Conservation (phyloP, 169 alveolate species). For the Plasmodium vinckei region DNA sequence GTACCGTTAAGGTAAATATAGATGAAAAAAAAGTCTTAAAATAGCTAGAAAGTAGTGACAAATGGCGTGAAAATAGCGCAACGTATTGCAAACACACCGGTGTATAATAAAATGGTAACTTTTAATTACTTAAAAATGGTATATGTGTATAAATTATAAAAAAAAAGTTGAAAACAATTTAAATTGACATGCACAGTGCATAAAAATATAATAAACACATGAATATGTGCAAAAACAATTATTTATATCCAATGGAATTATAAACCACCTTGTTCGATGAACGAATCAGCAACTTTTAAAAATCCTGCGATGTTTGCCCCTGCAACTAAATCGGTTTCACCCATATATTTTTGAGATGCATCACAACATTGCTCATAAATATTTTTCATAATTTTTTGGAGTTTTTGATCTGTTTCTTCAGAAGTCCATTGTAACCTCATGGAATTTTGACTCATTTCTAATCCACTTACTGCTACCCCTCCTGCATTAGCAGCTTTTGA, state of each 20-base stretch:
- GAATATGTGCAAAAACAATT: too few relatives aligned
- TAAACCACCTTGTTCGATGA: slow-evolving; percentile 85
- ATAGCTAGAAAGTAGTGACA: not conserved
- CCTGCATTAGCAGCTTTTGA: slow-evolving; percentile 93
- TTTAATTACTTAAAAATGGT: too few relatives aligned
- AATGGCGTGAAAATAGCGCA: not conserved
- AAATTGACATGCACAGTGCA: too few relatives aligned
- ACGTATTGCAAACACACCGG: too few relatives aligned
- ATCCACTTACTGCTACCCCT: slow-evolving; percentile 91
- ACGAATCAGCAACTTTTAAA: slow-evolving; percentile 89
- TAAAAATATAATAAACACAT: too few relatives aligned
- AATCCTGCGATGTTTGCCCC: slow-evolving; percentile 92
- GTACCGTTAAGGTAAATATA: not conserved
- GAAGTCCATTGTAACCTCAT: slow-evolving; percentile 85
- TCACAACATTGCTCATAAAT: slow-evolving; percentile 82
- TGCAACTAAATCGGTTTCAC: slow-evolving; percentile 84
- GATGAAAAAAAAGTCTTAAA: not conserved
- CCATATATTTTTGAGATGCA: slow-evolving; percentile 79
- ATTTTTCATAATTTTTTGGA: slow-evolving; percentile 82
- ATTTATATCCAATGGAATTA: slow-evolving; percentile 3
- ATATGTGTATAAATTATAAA: too few relatives aligned
- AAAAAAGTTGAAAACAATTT: too few relatives aligned
- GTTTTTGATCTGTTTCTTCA: slow-evolving; percentile 84
- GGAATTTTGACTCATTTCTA: slow-evolving; percentile 91
- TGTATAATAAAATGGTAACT: too few relatives aligned